phyloP scores from a whole-genome alignment of 345 rosid species.

The rapeseed (Brassica napus) region Da-Ae NC_063442.1:4958501-4959000 shows the following conservation, averaged over 20 bases:
- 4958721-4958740: no score
- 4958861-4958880: no score
- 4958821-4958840: no score
- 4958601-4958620: neutral
- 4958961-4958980: slow-evolving; percentile 73
- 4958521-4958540: slow-evolving; percentile 62
- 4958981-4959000: slow-evolving; percentile 75
- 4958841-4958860: no score
- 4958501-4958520: slow-evolving; percentile 91
- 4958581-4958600: neutral
- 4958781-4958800: no score
- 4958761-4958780: no score
- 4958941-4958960: slow-evolving; percentile 53
- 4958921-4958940: neutral
- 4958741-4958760: no score
- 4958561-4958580: neutral
- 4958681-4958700: no score
- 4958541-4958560: slow-evolving; percentile 17
- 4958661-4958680: no score
- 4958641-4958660: no score
- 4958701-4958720: no score
- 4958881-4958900: neutral
- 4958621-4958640: neutral
- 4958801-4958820: no score
- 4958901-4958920: neutral